Percentiles rank a stretch among this genome's conserved stretches.
Evolutionary conservation across 306 rosid genomes (phyloP).

Genomic region (Malus orientalis): DNA sequence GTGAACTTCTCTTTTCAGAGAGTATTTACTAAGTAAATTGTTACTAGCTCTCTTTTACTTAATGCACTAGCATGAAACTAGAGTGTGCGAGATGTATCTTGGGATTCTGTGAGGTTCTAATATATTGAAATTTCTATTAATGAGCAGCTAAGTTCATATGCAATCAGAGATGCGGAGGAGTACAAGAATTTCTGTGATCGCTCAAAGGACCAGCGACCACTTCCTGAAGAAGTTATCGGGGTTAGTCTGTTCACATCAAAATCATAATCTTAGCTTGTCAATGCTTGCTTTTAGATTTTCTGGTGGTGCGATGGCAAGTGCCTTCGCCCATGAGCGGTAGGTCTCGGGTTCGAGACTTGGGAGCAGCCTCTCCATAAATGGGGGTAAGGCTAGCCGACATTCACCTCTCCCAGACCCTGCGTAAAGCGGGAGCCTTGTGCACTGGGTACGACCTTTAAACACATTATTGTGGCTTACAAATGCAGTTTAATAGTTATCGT

Average conservation of each 20-base stretch:
- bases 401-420: too few relatives aligned
- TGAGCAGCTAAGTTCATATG: slow-evolving; percentile 74
- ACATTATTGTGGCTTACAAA: slow-evolving; percentile 2
- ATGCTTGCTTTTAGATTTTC: not conserved
- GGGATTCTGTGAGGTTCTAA: not conserved
- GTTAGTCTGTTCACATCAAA: slow-evolving; percentile 29
- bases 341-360: too few relatives aligned
- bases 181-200: slow-evolving; percentile 97
- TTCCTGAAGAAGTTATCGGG: slow-evolving; percentile 92
- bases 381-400: too few relatives aligned
- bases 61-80: not conserved
- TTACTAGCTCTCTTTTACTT: not conserved
- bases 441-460: too few relatives aligned
- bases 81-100: not conserved
- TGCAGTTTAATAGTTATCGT: not conserved
- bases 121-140: slow-evolving; percentile 6
- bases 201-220: slow-evolving; percentile 84
- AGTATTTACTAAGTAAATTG: not conserved
- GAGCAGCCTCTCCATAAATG: too few relatives aligned
- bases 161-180: slow-evolving; percentile 90
- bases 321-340: too few relatives aligned
- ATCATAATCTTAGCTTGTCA: slow-evolving; percentile 12
- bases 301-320: too few relatives aligned
- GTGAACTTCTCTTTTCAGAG: not conserved
- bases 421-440: too few relatives aligned